Evolutionary conservation across 169 alveolate species (phyloP), one percentile per base, ranked within the genome.

Genomic region (Ichthyophthirius multifiliis): DNA sequence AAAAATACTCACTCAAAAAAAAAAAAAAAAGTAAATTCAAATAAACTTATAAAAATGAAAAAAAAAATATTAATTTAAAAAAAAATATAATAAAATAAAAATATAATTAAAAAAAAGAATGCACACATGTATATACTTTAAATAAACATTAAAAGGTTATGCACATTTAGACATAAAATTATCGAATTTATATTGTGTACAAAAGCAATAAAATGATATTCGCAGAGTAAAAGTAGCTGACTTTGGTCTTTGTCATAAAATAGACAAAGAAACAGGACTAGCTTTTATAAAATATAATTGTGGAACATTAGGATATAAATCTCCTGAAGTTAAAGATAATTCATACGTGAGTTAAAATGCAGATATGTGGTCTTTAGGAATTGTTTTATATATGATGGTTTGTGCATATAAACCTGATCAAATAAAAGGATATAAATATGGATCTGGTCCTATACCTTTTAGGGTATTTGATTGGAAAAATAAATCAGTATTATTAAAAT

Each of bases 311-410:
- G 43, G 45, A 30, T 78, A 63, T 43, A 64, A 63, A 32, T 76
- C 84, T 4, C 84, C 84, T 15, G 84, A 78, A 65, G 43, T 78
- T 30, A 44, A 55, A 15, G 73, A 78, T 45, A 78, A 78, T 78
- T 55, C 79, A 9, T 27, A 63, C 1, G 63, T 78, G 31, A 63
- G 74, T 37, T 45, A 87, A 20, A 74, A 75, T 18, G 74, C 74
- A 6, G 91, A 86, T 46, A 81, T 86, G 73, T 86, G 91, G 91
- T 65, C 83, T 27, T 83, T 86, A 35, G 91, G 91, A 30, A 76
- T 86, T n/a, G 34, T 86, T 5, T 67, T 86, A 18, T 86, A 86
- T 64, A 85, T 75, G 43, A 65, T 86, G 83, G 44, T 79, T 27
- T 64, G 76, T 20, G 91, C 86, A 15, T 86, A 86, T 45, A 82